A percentile compares a stretch with the other conserved stretches of the same genome.
Conservation (phyloP, 371 early-diverging fungal genomes). For the Nosema muscidifuracis region DNA sequence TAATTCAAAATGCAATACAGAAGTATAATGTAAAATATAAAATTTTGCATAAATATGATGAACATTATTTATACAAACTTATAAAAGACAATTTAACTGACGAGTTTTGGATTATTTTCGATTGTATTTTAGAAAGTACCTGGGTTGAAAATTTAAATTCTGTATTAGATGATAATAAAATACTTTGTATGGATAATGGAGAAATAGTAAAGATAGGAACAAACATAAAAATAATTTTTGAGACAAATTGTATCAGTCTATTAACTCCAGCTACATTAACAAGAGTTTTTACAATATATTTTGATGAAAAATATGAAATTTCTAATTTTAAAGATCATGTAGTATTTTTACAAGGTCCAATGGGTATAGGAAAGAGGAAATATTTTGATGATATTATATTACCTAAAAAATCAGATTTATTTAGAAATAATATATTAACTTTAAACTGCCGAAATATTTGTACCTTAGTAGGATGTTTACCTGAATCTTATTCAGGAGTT, state of each 20-base stretch:
- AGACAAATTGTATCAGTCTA: slow-evolving; percentile 85
- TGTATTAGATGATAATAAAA: slow-evolving; percentile 69
- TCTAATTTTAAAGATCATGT: not conserved
- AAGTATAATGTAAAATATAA: slow-evolving; percentile 81
- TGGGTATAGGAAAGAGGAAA: slow-evolving; percentile 10
- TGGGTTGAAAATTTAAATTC: slow-evolving; percentile 97
- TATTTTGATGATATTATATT: slow-evolving; percentile 2
- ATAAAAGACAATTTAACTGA: slow-evolving; percentile 88
- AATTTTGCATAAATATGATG: slow-evolving; percentile 83
- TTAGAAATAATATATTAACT: not conserved
- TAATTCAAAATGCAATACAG: slow-evolving; percentile 69
- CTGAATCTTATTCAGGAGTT: not conserved
- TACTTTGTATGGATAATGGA: slow-evolving; percentile 82
- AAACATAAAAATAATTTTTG: slow-evolving; percentile 93
- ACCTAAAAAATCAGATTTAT: not conserved
- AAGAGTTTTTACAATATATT: slow-evolving; percentile 98
- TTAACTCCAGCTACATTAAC: slow-evolving; percentile 94
- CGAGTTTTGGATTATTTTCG: slow-evolving; percentile 97
- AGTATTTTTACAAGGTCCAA: slow-evolving; percentile 14
- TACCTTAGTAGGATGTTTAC: no score
- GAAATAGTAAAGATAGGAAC: slow-evolving; percentile 85
- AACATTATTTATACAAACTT: slow-evolving; percentile 85
- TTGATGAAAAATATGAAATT: slow-evolving; percentile 68
- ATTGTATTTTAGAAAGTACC: slow-evolving; percentile 95
- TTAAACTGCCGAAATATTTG: not conserved